phyloP scores from a whole-genome alignment of 805 yeast species.

The Candida khao-thaluensis region DNA sequence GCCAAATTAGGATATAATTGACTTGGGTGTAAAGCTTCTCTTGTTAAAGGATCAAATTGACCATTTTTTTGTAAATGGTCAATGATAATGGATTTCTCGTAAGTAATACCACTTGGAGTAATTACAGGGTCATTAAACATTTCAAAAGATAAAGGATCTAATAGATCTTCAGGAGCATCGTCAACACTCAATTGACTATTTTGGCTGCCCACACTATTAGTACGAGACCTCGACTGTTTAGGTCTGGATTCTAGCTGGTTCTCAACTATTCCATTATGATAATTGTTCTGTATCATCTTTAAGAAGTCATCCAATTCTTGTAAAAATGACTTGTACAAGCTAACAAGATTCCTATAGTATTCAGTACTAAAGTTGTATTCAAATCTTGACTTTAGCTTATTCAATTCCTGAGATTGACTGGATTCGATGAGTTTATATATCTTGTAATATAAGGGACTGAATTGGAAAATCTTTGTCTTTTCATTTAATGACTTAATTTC shows the following conservation, averaged over 20 bases:
- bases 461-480: conserved; percentile 19
- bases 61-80: conserved; percentile 33
- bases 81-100: conserved; percentile 37
- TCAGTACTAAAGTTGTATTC: conserved; percentile 14
- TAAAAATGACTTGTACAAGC: conserved; percentile 20
- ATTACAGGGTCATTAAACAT: conserved; percentile 44
- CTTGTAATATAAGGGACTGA: conserved; percentile 22
- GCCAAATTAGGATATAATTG: conserved; percentile 43
- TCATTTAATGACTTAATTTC: conserved; percentile 25
- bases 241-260: neutral
- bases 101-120: conserved; percentile 44
- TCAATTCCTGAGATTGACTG: conserved; percentile 20
- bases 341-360: conserved; percentile 19
- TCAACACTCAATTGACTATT: conserved; percentile 2
- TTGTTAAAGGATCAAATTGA: conserved; percentile 41
- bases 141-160: conserved; percentile 40
- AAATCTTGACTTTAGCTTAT: conserved; percentile 14
- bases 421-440: conserved; percentile 21
- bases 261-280: conserved; percentile 23
- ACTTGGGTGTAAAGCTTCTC: conserved; percentile 29
- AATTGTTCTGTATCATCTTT: conserved; percentile 22
- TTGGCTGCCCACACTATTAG: neutral
- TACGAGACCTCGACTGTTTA: conserved; percentile 2
- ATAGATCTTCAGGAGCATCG: conserved; percentile 35
- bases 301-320: conserved; percentile 22